phyloP scores from a whole-genome alignment of 345 rosid genomes.

The Diplotaxis tenuifolia region DNA sequence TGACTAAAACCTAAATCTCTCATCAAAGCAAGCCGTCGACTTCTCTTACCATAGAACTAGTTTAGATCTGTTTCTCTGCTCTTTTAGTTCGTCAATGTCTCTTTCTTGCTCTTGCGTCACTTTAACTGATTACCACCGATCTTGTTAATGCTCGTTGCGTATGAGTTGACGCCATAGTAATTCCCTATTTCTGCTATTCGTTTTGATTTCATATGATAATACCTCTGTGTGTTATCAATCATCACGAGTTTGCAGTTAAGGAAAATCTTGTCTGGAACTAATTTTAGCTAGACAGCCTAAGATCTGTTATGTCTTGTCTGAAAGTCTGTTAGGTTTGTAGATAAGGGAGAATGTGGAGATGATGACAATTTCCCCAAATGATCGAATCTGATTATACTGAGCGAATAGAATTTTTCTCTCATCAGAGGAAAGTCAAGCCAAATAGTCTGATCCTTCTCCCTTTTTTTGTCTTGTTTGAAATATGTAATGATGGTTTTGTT shows the following conservation, averaged over 20 bases:
- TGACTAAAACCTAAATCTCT: neutral
- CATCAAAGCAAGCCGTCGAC: conserved; percentile 14
- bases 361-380: conserved; percentile 42
- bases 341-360: conserved; percentile 19
- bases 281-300: neutral
- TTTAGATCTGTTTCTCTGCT: neutral
- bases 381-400: conserved; percentile 38
- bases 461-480: neutral
- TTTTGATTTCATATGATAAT: neutral
- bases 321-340: too few species aligned
- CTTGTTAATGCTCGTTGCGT: conserved; percentile 34
- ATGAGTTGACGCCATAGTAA: conserved; percentile 37
- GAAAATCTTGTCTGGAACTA: neutral
- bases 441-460: conserved; percentile 33
- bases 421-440: conserved; percentile 31
- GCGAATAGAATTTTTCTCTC: conserved; percentile 24
- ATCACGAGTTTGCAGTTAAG: conserved; percentile 18
- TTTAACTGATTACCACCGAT: conserved; percentile 40
- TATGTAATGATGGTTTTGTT: too few species aligned
- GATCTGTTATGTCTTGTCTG: neutral
- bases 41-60: neutral
- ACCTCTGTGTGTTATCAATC: neutral
- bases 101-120: conserved; percentile 22
- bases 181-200: conserved; percentile 16
- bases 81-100: neutral